A percentile compares a stretch with the other conserved stretches of the same genome.
These are phyloP conservation scores for Elongisporangium undulatum DNA, from an alignment of 352 stramenopile genomes.

Conservation along the genomic window DNA sequence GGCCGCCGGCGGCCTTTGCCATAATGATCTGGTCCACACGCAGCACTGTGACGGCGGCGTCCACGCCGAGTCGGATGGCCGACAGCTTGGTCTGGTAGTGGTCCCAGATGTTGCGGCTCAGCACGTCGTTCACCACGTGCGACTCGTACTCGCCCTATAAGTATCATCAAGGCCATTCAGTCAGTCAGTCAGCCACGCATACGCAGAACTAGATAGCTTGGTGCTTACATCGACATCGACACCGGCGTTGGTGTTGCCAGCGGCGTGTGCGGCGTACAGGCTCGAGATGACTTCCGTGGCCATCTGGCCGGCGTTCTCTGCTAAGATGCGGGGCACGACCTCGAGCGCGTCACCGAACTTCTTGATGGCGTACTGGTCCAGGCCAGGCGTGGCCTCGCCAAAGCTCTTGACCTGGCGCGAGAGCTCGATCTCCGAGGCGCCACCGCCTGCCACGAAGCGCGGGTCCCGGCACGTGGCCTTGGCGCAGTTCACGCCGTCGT, in stretches of 20 bases:
- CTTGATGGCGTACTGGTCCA: slow-evolving; percentile 99
- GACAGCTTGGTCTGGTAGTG: slow-evolving; percentile 95
- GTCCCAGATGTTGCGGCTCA: slow-evolving; percentile 88
- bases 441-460: slow-evolving; percentile 93
- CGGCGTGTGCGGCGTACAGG: slow-evolving; percentile 93
- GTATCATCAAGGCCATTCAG: slow-evolving; percentile 12
- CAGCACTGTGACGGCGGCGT: slow-evolving; percentile 98
- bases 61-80: slow-evolving; percentile 95
- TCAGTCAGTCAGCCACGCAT: slow-evolving; percentile 9
- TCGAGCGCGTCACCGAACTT: slow-evolving; percentile 99
- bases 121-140: slow-evolving; percentile 76
- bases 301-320: slow-evolving; percentile 97
- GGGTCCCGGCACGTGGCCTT: slow-evolving; percentile 94
- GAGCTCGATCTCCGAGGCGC: slow-evolving; percentile 96
- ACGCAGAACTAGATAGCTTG: background rate
- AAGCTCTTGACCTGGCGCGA: slow-evolving; percentile 93
- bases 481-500: slow-evolving; percentile 97
- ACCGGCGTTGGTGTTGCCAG: slow-evolving; percentile 87
- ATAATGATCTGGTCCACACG: slow-evolving; percentile 99
- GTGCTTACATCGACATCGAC: slow-evolving; percentile 92
- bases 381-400: slow-evolving; percentile 93
- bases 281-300: slow-evolving; percentile 92
- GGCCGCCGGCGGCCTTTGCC: slow-evolving; percentile 93
- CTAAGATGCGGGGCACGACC: slow-evolving; percentile 96
- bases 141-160: slow-evolving; percentile 64